A percentile compares a stretch with the other conserved stretches of the same genome.
Evolutionary conservation across 768 basidiomycete species (phyloP).

Genomic region (Holtermanniella nyarrowii): DNA sequence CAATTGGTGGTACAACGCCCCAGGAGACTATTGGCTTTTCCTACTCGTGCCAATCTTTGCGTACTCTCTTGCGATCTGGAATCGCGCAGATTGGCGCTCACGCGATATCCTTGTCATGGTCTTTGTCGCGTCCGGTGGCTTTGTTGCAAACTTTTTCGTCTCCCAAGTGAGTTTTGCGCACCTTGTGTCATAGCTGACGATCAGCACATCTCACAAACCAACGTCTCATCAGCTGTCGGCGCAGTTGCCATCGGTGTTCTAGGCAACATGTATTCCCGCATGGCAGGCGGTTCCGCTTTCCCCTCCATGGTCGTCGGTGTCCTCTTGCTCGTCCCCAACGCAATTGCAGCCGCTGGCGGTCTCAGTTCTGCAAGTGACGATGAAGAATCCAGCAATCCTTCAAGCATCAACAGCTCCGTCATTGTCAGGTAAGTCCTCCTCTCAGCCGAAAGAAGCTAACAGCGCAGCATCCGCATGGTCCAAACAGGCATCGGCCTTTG

Average conservation of each 20-base stretch:
- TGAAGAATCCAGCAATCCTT: conserved; percentile 1
- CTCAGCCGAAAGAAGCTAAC: not conserved
- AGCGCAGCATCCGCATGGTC: conserved; percentile 18
- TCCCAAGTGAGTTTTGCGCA: conserved; percentile 3
- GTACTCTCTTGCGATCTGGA: conserved; percentile 26
- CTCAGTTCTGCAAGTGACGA: conserved; percentile 1
- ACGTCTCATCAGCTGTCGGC: conserved; percentile 25
- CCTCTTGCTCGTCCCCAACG: conserved; percentile 25
- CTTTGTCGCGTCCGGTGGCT: conserved; percentile 20
- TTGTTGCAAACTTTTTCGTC: conserved; percentile 22
- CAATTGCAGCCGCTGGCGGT: conserved; percentile 30
- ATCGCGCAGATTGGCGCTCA: conserved; percentile 24
- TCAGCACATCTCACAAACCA: conserved; percentile 18
- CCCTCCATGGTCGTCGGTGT: conserved; percentile 34
- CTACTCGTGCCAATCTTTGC: conserved; percentile 27
- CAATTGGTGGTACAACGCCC: not conserved
- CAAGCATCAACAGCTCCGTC: conserved; percentile 17
- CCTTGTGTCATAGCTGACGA: not conserved
- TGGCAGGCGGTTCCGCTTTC: conserved; percentile 30
- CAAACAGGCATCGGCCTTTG: conserved; percentile 32
- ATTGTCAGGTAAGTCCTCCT: conserved; percentile 13
- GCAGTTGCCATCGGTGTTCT: conserved; percentile 27
- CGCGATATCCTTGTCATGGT: conserved; percentile 30
- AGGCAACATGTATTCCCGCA: conserved; percentile 27
- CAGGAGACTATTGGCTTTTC: conserved; percentile 26